These are phyloP conservation scores for Zygosaccharomyces rouxii DNA, from an alignment of 805 yeast genomes.

Conservation along the genomic window DNA sequence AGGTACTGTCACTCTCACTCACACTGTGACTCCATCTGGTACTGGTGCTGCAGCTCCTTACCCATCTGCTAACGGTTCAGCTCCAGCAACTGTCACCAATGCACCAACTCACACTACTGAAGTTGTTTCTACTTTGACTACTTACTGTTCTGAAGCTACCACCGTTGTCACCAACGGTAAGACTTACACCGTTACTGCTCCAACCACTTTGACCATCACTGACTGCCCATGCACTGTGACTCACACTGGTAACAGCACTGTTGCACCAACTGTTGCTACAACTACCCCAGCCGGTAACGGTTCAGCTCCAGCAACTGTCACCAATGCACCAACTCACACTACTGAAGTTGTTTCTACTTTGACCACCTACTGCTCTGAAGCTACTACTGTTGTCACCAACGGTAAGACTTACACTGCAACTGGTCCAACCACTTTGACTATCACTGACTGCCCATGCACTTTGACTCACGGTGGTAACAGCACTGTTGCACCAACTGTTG, in stretches of 20 bases:
- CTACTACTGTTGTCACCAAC: constrained; percentile 65
- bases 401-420: constrained; percentile 70
- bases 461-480: constrained; percentile 1
- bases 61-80: not conserved
- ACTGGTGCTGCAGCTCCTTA: not conserved
- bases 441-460: constrained; percentile 87
- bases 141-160: constrained; percentile 81
- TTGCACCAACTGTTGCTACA: constrained; percentile 1
- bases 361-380: constrained; percentile 79
- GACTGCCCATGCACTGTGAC: constrained; percentile 49
- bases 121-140: constrained; percentile 67
- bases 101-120: not conserved
- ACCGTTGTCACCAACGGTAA: constrained; percentile 56
- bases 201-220: constrained; percentile 81
- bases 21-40: not conserved
- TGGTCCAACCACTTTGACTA: constrained; percentile 73
- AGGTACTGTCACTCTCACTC: not conserved
- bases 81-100: not conserved
- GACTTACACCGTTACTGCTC: constrained; percentile 71
- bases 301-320: not conserved
- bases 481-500: not conserved
- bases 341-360: constrained; percentile 55
- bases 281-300: not conserved
- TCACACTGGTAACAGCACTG: not conserved
- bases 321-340: constrained; percentile 11